These are phyloP conservation scores for Nannochloropsis granulata DNA, from an alignment of 108 stramenopile genomes.

Conservation along the genomic window DNA sequence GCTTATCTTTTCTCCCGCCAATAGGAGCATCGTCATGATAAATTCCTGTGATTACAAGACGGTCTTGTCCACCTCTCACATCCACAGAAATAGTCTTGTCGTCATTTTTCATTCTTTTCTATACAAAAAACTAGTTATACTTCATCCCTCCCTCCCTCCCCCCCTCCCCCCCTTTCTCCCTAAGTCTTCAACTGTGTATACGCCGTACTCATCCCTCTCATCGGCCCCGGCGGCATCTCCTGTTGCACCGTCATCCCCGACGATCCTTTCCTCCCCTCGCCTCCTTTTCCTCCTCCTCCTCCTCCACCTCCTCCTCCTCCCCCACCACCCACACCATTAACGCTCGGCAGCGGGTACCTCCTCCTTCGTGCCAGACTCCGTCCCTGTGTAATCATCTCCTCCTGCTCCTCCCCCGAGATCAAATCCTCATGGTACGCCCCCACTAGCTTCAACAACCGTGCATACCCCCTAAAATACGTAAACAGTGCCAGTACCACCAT, in stretches of 20 bases:
- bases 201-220: neutral
- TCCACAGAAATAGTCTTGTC: neutral
- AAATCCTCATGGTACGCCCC: slow-evolving; percentile 18
- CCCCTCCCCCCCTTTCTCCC: neutral
- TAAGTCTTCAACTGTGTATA: neutral
- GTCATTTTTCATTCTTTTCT: neutral
- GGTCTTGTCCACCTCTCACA: no score
- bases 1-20: no score
- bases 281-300: neutral
- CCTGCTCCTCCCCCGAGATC: neutral
- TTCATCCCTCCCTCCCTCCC: neutral
- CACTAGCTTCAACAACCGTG: slow-evolving; percentile 7
- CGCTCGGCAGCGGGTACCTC: neutral
- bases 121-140: neutral
- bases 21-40: no score
- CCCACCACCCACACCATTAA: no score
- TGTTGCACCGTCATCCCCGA: neutral
- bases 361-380: neutral
- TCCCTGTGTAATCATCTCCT: neutral
- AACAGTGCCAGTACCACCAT: slow-evolving; percentile 11
- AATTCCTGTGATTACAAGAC: no score
- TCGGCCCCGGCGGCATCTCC: neutral
- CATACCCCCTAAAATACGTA: slow-evolving; percentile 17
- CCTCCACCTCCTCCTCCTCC: no score
- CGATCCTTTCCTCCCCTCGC: neutral